Base-by-base conservation (phyloP, 2,329 filamentous ascomycete genomes). In the Rhytidhysteron rufulum region DNA sequence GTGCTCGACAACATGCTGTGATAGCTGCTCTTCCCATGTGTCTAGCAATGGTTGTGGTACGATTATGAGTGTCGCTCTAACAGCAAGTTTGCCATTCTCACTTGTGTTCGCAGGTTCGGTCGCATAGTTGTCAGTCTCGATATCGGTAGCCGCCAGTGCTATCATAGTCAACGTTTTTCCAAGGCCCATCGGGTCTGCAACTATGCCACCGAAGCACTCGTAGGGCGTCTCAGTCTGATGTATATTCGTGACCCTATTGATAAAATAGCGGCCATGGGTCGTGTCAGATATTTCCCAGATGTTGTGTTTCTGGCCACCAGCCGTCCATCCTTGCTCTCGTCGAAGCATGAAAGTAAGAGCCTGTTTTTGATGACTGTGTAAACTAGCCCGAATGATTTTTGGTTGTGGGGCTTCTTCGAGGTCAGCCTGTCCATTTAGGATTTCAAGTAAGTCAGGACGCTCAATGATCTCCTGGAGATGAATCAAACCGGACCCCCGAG, bases 141-240 rank as follows among this genome's bases (percentile, higher is more conserved):
- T 20, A 13, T 44, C 42, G 13, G 30, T 22, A 3, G 34, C 39
- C 5, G 42, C 18, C 18, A 44, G 34, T 5, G 42, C 16, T 34
- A 42, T 42, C 27, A 39, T 42, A 20, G n/a, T 38, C 27, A 44
- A 64, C 0, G 86, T 90, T 66, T 91, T 93, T 8, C 86, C 86
- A n/a, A 91, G 70, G 19, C 87, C 87, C 87, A 93, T 93, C 81
- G 90, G 88, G 59, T 91, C 86, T 11, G 86, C 86, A 15, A 91
- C 68, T 24, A 91, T 82, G 3, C 87, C 86, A 21, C 86, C 86
- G 8, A 82, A 71, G 1, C 82, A 80, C 51, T 88, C 80, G 1
- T 78, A 72, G 1, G 86, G 86, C 39, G 77, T 74, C 31, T 75
- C 65, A 17, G 68, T 67, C 48, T 80, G 72, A 9, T 30, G 29